Base-by-base conservation (phyloP, 2,329 filamentous ascomycete species). In the Aspergillus eucalypticola region DNA sequence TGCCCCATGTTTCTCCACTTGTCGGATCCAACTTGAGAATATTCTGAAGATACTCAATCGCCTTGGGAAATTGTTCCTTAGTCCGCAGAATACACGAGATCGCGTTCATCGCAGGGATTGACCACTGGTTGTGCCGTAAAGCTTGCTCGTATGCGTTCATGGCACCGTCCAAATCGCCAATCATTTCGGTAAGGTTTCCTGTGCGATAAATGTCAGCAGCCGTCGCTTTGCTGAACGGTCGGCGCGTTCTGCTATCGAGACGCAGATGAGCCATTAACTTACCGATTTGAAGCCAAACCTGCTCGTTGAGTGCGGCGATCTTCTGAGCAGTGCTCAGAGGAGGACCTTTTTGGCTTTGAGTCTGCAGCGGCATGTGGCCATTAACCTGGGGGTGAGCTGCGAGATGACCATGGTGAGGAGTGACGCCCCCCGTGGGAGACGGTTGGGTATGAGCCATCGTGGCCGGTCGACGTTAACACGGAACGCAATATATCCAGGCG, bases 1-100 rank as follows among this genome's bases (percentile, higher is more conserved):
- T 96, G 51, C 94, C 94, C 95, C 94, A 98, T 48, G 95, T 92
- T 76, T 98, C 95, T 60, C 95, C 95, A 73, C 96, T 97, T 67
- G 87, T 89, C 38, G 83, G 85, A 66, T 99, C 95, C 25, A 98
- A 83, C 78, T 96, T 96, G 56, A 97, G 80, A 61, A 98, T 96
- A 63, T 89, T 90, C 70, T 95, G 89, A 56, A 98, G 84, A 74
- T 94, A 98, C 71, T 98, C 94, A 55, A 97, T 90, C 1, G 95
- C 95, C 73, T 95, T 95, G 48, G 90, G 89, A 69, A 96, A 99
- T 48, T 96, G 91, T 75, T 98, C 95, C 71, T 93, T 91, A 39
- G 90, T 93, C 67, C 96, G 88, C 62, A 97, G 83, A 62, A 98
- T 95, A 75, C 91, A 87, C 60, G 93, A 95, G 66, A 98, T 96